These are phyloP conservation scores for Rhododendron griersonianum DNA, from an alignment of 148 eudicot species.

Conservation along the genomic window DNA sequence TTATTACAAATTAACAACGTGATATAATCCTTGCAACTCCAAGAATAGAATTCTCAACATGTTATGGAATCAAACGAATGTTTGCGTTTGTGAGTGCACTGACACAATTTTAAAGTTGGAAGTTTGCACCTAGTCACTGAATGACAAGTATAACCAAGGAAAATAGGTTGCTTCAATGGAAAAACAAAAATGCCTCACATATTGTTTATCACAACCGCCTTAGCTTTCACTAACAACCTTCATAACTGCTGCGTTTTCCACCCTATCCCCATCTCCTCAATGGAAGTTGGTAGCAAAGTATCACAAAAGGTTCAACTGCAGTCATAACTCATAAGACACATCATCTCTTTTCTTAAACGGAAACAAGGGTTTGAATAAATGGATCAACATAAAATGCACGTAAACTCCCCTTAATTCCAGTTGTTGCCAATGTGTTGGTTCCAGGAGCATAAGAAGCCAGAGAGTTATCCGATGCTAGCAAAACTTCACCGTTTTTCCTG, in stretches of 20 bases:
- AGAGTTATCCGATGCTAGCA: slow-evolving; percentile 7
- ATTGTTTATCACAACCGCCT: not conserved
- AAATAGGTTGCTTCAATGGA: not conserved
- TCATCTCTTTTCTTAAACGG: not conserved
- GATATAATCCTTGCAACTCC: not conserved
- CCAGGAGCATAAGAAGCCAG: slow-evolving; percentile 22
- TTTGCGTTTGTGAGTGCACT: not conserved
- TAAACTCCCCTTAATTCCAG: slow-evolving; percentile 18
- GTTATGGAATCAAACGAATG: not conserved
- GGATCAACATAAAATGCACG: slow-evolving; percentile 23
- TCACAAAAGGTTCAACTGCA: not conserved
- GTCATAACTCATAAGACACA: not conserved
- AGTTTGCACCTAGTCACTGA: not conserved
- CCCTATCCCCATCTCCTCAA: not conserved
- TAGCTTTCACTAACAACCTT: not conserved
- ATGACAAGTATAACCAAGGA: not conserved
- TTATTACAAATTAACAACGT: not conserved
- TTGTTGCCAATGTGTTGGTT: not conserved
- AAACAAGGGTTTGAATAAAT: not conserved
- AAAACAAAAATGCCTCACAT: not conserved
- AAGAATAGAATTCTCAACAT: not conserved
- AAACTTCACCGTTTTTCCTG: slow-evolving; percentile 26
- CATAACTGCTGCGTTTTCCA: not conserved
- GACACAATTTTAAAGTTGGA: not conserved
- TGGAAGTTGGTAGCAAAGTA: not conserved